Evolutionary conservation across 495 filamentous ascomycete species (phyloP).

Genomic region (Penicillium diatomitis): DNA sequence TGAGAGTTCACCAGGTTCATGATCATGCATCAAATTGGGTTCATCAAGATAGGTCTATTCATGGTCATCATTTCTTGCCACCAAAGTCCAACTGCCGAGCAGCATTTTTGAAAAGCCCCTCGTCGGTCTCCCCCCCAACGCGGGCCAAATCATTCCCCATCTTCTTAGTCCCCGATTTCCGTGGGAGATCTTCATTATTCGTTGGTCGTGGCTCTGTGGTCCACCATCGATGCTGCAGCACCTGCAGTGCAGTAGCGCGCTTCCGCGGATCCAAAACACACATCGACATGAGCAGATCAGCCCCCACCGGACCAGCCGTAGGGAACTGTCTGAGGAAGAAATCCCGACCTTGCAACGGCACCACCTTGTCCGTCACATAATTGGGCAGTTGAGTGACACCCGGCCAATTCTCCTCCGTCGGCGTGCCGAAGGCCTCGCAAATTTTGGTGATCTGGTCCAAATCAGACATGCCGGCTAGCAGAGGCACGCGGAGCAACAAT

Average conservation of each 20-base stretch:
- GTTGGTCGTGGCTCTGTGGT: conserved; percentile 72
- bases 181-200: conserved; percentile 73
- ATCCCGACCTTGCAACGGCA: conserved; percentile 56
- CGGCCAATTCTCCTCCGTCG: conserved; percentile 91
- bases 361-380: conserved; percentile 49
- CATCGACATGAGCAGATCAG: conserved; percentile 82
- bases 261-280: conserved; percentile 76
- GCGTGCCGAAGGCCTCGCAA: conserved; percentile 76
- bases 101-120: conserved; percentile 58
- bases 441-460: conserved; percentile 72
- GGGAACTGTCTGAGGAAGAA: conserved; percentile 65
- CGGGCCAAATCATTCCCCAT: conserved; percentile 79
- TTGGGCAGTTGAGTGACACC: conserved; percentile 75
- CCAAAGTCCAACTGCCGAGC: conserved; percentile 82
- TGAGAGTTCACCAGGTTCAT: background rate
- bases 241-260: conserved; percentile 62
- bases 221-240: conserved; percentile 85
- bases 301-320: conserved; percentile 68
- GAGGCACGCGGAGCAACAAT: conserved; percentile 71
- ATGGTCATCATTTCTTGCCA: conserved; percentile 37
- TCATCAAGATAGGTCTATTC: background rate
- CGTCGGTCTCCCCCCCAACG: conserved; percentile 63
- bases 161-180: conserved; percentile 57
- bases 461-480: conserved; percentile 71
- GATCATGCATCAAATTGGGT: background rate